These are phyloP conservation scores for Amborella trichopoda DNA, from an alignment of 164 flowering plant genomes.

Conservation along the genomic window DNA sequence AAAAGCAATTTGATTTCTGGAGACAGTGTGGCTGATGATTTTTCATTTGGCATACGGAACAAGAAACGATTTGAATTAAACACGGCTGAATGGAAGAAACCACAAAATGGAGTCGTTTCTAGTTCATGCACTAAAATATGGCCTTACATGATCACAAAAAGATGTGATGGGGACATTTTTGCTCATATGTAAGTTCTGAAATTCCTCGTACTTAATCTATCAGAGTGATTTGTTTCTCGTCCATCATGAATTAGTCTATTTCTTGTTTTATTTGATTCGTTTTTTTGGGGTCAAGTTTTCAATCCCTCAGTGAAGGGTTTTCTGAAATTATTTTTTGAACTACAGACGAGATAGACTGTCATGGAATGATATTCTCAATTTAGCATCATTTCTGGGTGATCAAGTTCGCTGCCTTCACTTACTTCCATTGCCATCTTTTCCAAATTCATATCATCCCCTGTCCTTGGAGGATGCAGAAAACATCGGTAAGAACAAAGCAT, in stretches of 20 bases:
- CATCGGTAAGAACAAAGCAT: too few relatives aligned
- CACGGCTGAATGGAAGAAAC: conserved; percentile 21
- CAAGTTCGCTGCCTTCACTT: conserved; percentile 70
- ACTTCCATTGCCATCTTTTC: conserved; percentile 47
- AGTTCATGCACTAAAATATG: conserved; percentile 29
- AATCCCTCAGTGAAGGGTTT: too few relatives aligned
- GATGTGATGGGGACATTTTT: conserved; percentile 78
- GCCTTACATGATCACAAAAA: conserved; percentile 71
- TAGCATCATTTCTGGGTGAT: conserved; percentile 83
- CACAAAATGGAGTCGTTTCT: conserved; percentile 17
- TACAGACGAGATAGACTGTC: conserved; percentile 65
- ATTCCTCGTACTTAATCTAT: background rate
- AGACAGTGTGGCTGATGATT: conserved; percentile 19
- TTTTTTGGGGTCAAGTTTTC: too few relatives aligned
- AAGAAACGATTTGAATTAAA: conserved; percentile 45
- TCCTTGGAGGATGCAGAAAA: too few relatives aligned
- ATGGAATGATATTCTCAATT: conserved; percentile 35
- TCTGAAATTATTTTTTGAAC: background rate
- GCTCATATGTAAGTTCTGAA: conserved; percentile 61
- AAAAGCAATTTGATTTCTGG: conserved; percentile 21
- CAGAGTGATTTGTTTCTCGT: background rate
- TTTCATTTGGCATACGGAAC: conserved; percentile 70
- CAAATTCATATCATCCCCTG: background rate
- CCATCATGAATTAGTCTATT: background rate
- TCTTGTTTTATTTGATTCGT: too few relatives aligned